Conservation (phyloP, 139 green algal genomes). For the Tetradesmus lagerheimii region DNA sequence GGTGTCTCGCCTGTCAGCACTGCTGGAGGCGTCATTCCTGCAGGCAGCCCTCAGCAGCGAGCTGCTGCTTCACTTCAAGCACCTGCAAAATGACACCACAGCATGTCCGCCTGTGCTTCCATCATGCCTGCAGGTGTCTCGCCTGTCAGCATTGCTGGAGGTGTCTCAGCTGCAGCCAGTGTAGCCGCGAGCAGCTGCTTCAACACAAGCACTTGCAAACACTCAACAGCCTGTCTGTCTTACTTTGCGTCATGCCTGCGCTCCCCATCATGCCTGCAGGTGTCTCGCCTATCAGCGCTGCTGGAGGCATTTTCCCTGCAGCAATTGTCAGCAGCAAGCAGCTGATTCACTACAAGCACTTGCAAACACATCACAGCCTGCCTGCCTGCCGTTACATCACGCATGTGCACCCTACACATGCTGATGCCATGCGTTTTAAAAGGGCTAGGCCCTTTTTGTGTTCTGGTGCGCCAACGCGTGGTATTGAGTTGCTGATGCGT, state of each 20-base stretch:
- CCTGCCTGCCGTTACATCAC: background rate
- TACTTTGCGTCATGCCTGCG: no score
- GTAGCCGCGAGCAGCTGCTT: background rate
- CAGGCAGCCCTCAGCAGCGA: background rate
- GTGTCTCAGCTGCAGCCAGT: background rate
- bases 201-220: background rate
- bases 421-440: no score
- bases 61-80: no score
- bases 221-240: background rate
- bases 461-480: no score
- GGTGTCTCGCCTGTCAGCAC: constrained; percentile 52
- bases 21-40: constrained; percentile 51
- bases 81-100: no score
- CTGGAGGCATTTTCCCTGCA: no score
- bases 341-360: background rate
- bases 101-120: no score
- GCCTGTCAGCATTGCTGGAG: constrained; percentile 58
- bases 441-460: no score
- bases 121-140: constrained; percentile 35
- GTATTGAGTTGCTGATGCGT: no score
- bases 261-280: background rate
- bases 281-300: constrained; percentile 31
- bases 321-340: background rate
- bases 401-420: background rate
- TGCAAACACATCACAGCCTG: background rate